A percentile compares a stretch with the other conserved stretches of the same genome.
Evolutionary conservation across 139 green algal genomes (phyloP).

Genomic region (Auxenochlorella pyrenoidosa): DNA sequence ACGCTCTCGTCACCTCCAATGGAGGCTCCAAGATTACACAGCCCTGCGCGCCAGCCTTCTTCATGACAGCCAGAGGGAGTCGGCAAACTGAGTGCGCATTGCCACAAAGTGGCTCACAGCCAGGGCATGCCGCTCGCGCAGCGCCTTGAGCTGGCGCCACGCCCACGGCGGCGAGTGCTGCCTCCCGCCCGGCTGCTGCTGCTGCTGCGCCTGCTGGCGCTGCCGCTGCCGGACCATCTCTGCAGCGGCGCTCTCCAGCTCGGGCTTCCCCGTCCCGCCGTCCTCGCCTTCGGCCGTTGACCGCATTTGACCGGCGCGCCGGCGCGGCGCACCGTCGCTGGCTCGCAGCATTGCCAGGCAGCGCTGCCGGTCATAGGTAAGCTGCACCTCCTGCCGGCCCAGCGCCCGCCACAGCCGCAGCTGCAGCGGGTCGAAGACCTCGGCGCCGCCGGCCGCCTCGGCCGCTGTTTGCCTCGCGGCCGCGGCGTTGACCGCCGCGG

Average conservation of each 20-base stretch:
- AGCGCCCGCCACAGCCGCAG: constrained; percentile 20
- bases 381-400: not conserved
- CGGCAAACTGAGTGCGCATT: not conserved
- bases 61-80: constrained; percentile 23
- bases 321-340: not conserved
- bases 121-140: not conserved
- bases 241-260: not conserved
- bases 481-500: not conserved
- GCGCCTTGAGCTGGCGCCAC: not conserved
- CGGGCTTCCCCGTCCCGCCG: not conserved
- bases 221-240: not conserved
- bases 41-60: not conserved
- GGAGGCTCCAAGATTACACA: not conserved
- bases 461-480: not conserved
- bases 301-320: no score
- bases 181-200: not conserved
- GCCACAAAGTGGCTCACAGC: constrained; percentile 3
- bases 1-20: not conserved
- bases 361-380: constrained; percentile 13
- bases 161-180: not conserved
- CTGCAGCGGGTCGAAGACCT: not conserved
- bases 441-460: not conserved
- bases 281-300: not conserved
- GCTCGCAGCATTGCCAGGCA: constrained; percentile 8
- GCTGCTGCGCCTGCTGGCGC: not conserved